Evolutionary conservation across 2,329 filamentous ascomycete genomes (phyloP).

Genomic region (Cercospora sesami): DNA sequence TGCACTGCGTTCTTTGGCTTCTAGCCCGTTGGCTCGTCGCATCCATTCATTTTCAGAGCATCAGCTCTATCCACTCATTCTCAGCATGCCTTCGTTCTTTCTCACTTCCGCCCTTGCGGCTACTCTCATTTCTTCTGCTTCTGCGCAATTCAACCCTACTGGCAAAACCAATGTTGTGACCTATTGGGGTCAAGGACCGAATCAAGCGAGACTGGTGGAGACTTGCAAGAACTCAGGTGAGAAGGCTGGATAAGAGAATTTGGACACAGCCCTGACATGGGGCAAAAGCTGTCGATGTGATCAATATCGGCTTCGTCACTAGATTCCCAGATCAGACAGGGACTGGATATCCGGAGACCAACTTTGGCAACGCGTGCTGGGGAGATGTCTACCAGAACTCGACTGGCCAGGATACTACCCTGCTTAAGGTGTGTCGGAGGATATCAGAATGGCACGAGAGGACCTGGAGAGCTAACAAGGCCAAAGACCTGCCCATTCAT

Average conservation of each 20-base stretch:
- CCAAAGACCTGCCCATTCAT: conserved; percentile 32
- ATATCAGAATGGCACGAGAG: neutral
- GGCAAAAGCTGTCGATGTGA: conserved; percentile 54
- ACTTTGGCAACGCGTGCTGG: conserved; percentile 48
- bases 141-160: conserved; percentile 45
- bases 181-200: conserved; percentile 58
- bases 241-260: neutral
- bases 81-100: conserved; percentile 16
- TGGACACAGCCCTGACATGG: conserved; percentile 20
- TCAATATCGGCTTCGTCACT: conserved; percentile 59
- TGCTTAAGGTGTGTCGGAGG: conserved; percentile 5
- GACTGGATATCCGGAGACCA: conserved; percentile 53
- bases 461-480: neutral
- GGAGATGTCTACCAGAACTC: conserved; percentile 21
- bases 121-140: conserved; percentile 34
- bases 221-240: conserved; percentile 46
- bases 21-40: conserved; percentile 15
- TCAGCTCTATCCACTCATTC: neutral
- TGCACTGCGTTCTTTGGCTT: conserved; percentile 4
- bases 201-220: conserved; percentile 51
- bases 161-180: conserved; percentile 53
- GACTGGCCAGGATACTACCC: conserved; percentile 15
- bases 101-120: conserved; percentile 11
- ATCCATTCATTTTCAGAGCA: conserved; percentile 19
- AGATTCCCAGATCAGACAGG: conserved; percentile 50